Conservation (phyloP, 1,284 basidiomycete genomes). For the Pterulicium gracile region DNA sequence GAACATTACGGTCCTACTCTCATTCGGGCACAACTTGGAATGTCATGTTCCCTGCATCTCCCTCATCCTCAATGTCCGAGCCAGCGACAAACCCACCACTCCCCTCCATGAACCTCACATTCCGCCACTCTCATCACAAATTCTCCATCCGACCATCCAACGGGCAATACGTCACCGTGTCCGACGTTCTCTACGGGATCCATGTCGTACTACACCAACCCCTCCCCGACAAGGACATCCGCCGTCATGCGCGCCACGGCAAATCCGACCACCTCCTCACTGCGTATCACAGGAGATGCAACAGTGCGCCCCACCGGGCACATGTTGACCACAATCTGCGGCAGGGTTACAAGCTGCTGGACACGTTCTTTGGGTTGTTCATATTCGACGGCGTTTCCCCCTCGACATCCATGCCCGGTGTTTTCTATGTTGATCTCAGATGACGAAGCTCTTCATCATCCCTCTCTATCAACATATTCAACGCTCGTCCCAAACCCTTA, state of each 20-base stretch:
- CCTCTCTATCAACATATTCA: no score
- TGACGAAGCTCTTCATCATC: no score
- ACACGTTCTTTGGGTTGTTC: not conserved
- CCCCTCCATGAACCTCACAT: not conserved
- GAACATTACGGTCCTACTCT: no score
- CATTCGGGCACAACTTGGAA: no score
- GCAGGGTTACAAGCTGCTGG: not conserved
- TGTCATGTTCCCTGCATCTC: no score
- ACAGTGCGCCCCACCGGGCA: not conserved
- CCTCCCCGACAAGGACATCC: not conserved
- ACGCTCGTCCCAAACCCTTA: no score
- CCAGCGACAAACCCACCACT: not conserved
- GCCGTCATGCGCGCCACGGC: not conserved
- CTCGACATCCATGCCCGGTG: not conserved
- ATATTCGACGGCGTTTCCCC: not conserved
- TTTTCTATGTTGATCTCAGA: not conserved
- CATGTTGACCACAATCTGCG: not conserved
- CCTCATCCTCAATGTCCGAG: no score
- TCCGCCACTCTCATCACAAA: not conserved
- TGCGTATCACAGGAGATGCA: not conserved
- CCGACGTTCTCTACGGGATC: not conserved
- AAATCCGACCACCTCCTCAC: not conserved
- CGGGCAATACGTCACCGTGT: not conserved
- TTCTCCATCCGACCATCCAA: not conserved
- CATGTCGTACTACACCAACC: not conserved